Percentiles rank a stretch among this genome's conserved stretches.
phyloP scores from a whole-genome alignment of 1,284 basidiomycete species.

The Pseudozyma thailandica region DNA sequence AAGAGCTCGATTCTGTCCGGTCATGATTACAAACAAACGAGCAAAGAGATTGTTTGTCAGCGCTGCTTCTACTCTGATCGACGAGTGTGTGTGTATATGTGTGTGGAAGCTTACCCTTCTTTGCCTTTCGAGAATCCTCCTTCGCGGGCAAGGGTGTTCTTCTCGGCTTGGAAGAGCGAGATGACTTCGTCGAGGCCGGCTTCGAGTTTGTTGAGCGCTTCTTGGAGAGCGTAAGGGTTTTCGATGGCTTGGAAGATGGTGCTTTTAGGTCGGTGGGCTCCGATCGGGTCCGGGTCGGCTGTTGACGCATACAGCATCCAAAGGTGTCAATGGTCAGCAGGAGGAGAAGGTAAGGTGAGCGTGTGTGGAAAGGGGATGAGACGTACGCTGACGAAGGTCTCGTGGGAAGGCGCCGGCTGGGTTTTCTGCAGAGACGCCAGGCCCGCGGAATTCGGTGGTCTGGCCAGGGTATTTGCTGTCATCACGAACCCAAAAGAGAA shows the following conservation, averaged over 20 bases:
- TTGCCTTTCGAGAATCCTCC: slow-evolving; percentile 58
- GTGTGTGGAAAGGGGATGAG: not conserved
- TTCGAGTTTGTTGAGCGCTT: slow-evolving; percentile 55
- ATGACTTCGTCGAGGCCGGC: slow-evolving; percentile 56
- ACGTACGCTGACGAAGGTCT: slow-evolving; percentile 36
- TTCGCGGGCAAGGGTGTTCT: slow-evolving; percentile 53
- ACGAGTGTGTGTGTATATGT: no score
- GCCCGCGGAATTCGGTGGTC: slow-evolving; percentile 38
- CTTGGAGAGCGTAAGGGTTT: slow-evolving; percentile 58
- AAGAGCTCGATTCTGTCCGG: slow-evolving; percentile 41
- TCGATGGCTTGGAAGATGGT: slow-evolving; percentile 58
- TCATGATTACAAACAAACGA: no score
- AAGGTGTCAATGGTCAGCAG: not conserved
- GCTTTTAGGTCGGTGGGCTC: slow-evolving; percentile 28
- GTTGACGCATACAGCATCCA: no score
- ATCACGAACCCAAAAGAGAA: not conserved
- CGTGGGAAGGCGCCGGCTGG: slow-evolving; percentile 49
- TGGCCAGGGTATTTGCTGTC: slow-evolving; percentile 44
- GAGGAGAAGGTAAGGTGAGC: not conserved
- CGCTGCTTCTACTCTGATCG: not conserved
- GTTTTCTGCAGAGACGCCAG: slow-evolving; percentile 43
- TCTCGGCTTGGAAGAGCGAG: slow-evolving; percentile 54
- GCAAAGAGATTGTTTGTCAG: not conserved
- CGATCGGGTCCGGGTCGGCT: slow-evolving; percentile 41
- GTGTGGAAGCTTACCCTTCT: slow-evolving; percentile 41